Evolutionary conservation across 2,329 filamentous ascomycete species (phyloP).

Genomic region (Penicillium nordicum): DNA sequence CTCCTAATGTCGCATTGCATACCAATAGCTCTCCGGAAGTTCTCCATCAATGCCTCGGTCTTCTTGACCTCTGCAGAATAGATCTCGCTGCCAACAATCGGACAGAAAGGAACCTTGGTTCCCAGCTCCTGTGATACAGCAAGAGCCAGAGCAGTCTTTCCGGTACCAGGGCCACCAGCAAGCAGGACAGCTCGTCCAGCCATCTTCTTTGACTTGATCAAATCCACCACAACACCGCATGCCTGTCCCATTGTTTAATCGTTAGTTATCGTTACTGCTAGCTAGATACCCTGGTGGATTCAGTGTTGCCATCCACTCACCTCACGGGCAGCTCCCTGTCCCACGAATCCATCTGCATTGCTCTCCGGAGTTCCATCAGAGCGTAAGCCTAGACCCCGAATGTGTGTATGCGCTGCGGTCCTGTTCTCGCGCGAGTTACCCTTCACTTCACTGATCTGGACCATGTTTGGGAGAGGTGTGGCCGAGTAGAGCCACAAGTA

Average conservation of each 20-base stretch:
- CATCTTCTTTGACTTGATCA: constrained; percentile 97
- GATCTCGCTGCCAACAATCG: constrained; percentile 95
- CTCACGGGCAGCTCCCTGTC: constrained; percentile 83
- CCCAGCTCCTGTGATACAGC: constrained; percentile 96
- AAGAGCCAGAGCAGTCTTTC: constrained; percentile 93
- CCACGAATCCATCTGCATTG: constrained; percentile 79
- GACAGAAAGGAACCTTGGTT: constrained; percentile 97
- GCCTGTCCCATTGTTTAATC: constrained; percentile 54
- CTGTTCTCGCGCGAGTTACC: constrained; percentile 91
- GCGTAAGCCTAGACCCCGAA: constrained; percentile 88
- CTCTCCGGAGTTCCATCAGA: constrained; percentile 80
- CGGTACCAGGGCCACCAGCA: constrained; percentile 90
- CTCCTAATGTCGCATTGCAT: constrained; percentile 20
- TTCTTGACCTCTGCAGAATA: constrained; percentile 99
- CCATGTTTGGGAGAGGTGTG: constrained; percentile 54
- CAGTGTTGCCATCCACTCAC: constrained; percentile 48
- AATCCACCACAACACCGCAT: constrained; percentile 90
- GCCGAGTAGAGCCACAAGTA: constrained; percentile 25
- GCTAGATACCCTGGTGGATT: background rate
- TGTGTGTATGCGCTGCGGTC: constrained; percentile 95
- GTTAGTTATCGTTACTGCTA: constrained; percentile 12
- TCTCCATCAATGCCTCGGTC: constrained; percentile 98
- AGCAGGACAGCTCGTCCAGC: constrained; percentile 88
- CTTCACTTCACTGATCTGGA: constrained; percentile 92
- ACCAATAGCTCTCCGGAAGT: constrained; percentile 95